Evolutionary conservation across 805 yeast species (phyloP), one percentile per base, ranked within the genome.

Genomic region (Ogataea chonburiensis): DNA sequence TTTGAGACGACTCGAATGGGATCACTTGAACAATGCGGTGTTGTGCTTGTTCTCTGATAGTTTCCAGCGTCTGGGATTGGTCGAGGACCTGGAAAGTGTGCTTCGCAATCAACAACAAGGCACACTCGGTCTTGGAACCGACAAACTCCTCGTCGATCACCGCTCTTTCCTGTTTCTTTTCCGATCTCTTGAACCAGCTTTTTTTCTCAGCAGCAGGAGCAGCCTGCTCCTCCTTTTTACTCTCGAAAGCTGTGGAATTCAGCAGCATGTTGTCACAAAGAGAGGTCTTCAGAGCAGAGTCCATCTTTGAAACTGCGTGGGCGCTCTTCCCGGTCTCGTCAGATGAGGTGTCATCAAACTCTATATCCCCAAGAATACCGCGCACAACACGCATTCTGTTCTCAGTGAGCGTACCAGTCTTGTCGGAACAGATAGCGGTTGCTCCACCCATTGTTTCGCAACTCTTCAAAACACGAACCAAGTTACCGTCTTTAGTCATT

Each of bases 401-500:
- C 59, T 88, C 95, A 2, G 99, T 93, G 39, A 93, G 71, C 9
- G 99, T 93, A 42, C 98, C 98, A 1, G 98, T 93, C 61, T 93
- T 91, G 66, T 93, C 98, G 0, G 97, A 88, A 62, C 98, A 93
- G 34, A 93, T 73, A 4, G 96, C 93, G 10, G 98, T 93, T 2
- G 97, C 98, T 30, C 95, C 87, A 27, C 99, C 98, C 98, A 93
- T 91, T 12, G 96, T 93, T 63, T 93, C 99, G 72, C 98, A 93
- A 29, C 95, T 81, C 54, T 81, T 81, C 48, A 93, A 69, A 7
- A 87, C 95, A 52, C 98, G 79, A n/a, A 93, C 99, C 53, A 93
- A 69, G 58, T 91, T 91, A 46, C 94, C 95, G 60, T 93, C 96
- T 59, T 85, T 84, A 14, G 95, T 88, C 99, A 93, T 93, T 63